Percentiles rank a stretch among this genome's conserved stretches.
These are phyloP conservation scores for Apophysomyces elegans DNA, from an alignment of 371 early-diverging fungal species.

Conservation along the genomic window DNA sequence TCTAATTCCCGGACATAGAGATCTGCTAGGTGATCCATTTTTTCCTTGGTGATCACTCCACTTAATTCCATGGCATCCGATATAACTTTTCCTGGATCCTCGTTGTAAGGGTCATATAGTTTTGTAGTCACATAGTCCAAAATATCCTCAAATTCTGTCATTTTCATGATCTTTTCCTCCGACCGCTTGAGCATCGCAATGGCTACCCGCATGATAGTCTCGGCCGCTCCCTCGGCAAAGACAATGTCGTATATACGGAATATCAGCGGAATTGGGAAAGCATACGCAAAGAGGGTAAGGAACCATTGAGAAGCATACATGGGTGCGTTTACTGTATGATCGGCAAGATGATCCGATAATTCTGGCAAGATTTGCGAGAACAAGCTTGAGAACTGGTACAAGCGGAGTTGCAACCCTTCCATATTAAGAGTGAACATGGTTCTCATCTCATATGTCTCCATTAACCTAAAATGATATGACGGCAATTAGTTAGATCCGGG, in stretches of 20 bases:
- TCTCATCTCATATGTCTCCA: slow-evolving; percentile 85
- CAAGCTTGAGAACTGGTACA: slow-evolving; percentile 83
- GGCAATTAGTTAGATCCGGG: no score
- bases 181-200: slow-evolving; percentile 83
- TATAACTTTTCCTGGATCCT: slow-evolving; percentile 69
- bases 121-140: slow-evolving; percentile 77
- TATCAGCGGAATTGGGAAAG: slow-evolving; percentile 76
- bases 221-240: slow-evolving; percentile 81
- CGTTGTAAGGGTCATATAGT: slow-evolving; percentile 74
- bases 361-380: slow-evolving; percentile 78
- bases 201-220: slow-evolving; percentile 82
- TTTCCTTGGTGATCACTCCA: slow-evolving; percentile 64
- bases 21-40: slow-evolving; percentile 75
- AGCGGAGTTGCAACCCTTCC: slow-evolving; percentile 79
- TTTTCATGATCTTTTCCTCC: slow-evolving; percentile 62
- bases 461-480: slow-evolving; percentile 48
- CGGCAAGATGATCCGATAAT: slow-evolving; percentile 69
- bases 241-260: slow-evolving; percentile 80
- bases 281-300: slow-evolving; percentile 84
- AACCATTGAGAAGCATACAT: slow-evolving; percentile 94
- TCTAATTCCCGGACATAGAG: slow-evolving; percentile 67
- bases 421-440: slow-evolving; percentile 78
- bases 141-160: slow-evolving; percentile 81
- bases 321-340: slow-evolving; percentile 73
- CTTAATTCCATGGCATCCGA: slow-evolving; percentile 75